Percentiles rank a stretch among this genome's conserved stretches.
Conservation (phyloP, 805 yeast genomes). For the Wickerhamiella qilinensis region DNA sequence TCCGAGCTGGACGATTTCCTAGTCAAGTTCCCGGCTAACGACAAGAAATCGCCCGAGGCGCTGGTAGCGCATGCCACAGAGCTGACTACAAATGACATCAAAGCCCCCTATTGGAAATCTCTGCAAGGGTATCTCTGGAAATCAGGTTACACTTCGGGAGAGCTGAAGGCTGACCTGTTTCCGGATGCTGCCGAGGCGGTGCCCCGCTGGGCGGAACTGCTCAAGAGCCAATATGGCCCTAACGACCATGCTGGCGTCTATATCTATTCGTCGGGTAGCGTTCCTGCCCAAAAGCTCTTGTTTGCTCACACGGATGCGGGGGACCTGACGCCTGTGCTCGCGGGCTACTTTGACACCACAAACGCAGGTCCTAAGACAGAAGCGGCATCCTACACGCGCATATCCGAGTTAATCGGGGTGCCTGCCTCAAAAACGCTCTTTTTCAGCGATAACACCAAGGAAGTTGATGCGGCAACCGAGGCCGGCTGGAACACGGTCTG, state of each 20-base stretch:
- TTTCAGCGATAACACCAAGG: constrained; percentile 65
- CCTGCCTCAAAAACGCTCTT: constrained; percentile 32
- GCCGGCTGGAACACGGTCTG: constrained; percentile 46
- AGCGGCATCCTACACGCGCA: constrained; percentile 38
- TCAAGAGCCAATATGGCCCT: neutral
- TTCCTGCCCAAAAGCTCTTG: constrained; percentile 69
- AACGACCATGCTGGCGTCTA: constrained; percentile 26
- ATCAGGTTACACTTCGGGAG: constrained; percentile 61
- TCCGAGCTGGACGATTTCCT: constrained; percentile 21
- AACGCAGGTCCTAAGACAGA: constrained; percentile 64
- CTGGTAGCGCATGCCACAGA: constrained; percentile 34
- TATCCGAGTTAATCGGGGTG: constrained; percentile 28
- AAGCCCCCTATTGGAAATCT: constrained; percentile 59
- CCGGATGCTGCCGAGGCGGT: constrained; percentile 52
- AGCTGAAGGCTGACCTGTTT: constrained; percentile 61
- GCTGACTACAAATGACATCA: constrained; percentile 51
- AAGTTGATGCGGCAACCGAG: constrained; percentile 55
- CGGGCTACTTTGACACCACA: constrained; percentile 71
- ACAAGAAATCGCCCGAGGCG: constrained; percentile 16
- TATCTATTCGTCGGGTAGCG: constrained; percentile 82
- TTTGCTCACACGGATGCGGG: constrained; percentile 39
- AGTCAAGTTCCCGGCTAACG: constrained; percentile 30
- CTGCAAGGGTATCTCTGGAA: constrained; percentile 79
- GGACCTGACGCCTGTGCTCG: constrained; percentile 30
- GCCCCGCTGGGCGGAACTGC: constrained; percentile 22